phyloP scores from a whole-genome alignment of 768 basidiomycete species.

The Boletus reticulatus region DNA sequence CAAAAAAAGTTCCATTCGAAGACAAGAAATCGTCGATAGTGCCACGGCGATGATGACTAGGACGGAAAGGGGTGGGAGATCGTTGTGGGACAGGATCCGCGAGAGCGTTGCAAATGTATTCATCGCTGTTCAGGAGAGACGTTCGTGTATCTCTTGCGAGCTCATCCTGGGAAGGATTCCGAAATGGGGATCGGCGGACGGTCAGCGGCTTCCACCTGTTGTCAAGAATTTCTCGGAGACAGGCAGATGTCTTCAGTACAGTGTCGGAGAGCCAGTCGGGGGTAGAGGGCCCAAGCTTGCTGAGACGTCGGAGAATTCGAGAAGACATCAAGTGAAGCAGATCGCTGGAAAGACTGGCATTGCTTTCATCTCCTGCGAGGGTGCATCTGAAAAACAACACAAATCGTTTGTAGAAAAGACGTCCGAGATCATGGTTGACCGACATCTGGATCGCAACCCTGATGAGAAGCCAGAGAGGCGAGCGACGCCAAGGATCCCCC shows the following conservation, averaged over 20 bases:
- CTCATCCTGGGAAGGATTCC: background rate
- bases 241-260: constrained; percentile 32
- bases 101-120: too few species aligned
- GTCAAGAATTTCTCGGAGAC: constrained; percentile 22
- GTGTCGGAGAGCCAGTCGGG: constrained; percentile 35
- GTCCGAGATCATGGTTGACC: constrained; percentile 1
- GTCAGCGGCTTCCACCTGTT: constrained; percentile 34
- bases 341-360: constrained; percentile 12
- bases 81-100: too few species aligned
- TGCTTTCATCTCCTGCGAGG: constrained; percentile 19
- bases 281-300: constrained; percentile 11
- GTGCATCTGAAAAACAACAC: constrained; percentile 39
- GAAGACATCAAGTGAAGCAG: constrained; percentile 24
- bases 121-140: too few species aligned
- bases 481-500: constrained; percentile 23
- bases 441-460: constrained; percentile 31
- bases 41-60: too few species aligned
- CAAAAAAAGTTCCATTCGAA: background rate
- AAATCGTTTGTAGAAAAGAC: constrained; percentile 43
- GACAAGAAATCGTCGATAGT: too few species aligned
- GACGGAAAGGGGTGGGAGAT: too few species aligned
- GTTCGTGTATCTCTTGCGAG: too few species aligned
- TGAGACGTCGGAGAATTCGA: constrained; percentile 18
- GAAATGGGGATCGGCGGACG: constrained; percentile 22
- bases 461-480: constrained; percentile 32